Conservation (phyloP, 2,329 filamentous ascomycete species). For the Basipetospora chlamydospora region DNA sequence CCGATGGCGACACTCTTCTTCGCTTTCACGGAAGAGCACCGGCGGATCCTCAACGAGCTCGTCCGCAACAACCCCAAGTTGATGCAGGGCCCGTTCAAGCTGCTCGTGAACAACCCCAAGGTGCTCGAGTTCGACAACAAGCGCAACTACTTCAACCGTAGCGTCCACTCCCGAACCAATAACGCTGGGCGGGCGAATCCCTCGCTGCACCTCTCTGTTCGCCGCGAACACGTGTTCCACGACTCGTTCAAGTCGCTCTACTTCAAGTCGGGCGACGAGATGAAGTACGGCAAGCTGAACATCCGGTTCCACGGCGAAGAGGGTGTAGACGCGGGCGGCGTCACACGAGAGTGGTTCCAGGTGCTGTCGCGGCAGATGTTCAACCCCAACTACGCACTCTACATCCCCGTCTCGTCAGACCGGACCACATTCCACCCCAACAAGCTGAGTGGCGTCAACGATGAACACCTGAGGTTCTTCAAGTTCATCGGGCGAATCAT, state of each 20-base stretch:
- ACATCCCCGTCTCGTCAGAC: conserved; percentile 91
- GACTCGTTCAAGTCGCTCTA: conserved; percentile 98
- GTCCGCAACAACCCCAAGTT: conserved; percentile 94
- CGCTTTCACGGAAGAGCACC: conserved; percentile 92
- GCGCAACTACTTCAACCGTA: conserved; percentile 94
- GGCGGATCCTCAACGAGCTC: conserved; percentile 93
- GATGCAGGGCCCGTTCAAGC: conserved; percentile 95
- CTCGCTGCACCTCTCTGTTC: conserved; percentile 69
- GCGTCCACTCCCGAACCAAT: conserved; percentile 54
- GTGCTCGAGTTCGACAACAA: conserved; percentile 99
- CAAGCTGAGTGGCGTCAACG: conserved; percentile 82
- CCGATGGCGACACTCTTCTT: conserved; percentile 89
- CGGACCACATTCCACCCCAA: conserved; percentile 98
- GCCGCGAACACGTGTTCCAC: conserved; percentile 90
- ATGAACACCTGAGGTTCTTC: conserved; percentile 94
- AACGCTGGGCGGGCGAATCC: conserved; percentile 58
- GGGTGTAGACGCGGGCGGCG: conserved; percentile 92
- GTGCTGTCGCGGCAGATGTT: conserved; percentile 97
- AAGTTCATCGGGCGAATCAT: conserved; percentile 99
- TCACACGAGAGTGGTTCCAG: conserved; percentile 98
- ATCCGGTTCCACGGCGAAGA: conserved; percentile 96
- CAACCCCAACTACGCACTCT: conserved; percentile 91
- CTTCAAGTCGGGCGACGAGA: conserved; percentile 91
- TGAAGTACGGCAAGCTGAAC: conserved; percentile 98
- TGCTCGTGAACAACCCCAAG: conserved; percentile 96